These are phyloP conservation scores for Zymoseptoria brevis DNA, from an alignment of 2,329 filamentous ascomycete genomes.

Conservation along the genomic window DNA sequence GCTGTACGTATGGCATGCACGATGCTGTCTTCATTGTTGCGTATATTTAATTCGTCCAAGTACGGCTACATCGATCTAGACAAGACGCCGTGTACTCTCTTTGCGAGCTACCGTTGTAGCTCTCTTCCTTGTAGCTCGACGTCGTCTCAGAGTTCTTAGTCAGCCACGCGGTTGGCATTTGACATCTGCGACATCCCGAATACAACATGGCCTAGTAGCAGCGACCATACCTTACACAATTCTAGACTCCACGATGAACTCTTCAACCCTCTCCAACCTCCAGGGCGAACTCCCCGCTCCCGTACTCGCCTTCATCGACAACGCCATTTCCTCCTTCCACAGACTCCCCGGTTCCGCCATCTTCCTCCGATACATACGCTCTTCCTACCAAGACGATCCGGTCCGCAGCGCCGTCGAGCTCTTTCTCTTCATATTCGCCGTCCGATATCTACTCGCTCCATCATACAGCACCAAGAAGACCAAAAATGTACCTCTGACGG, in stretches of 20 bases:
- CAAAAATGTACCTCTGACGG: conserved; percentile 79
- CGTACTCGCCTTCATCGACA: conserved; percentile 47
- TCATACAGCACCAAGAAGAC: conserved; percentile 88
- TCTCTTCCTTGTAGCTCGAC: neutral
- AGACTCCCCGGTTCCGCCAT: conserved; percentile 91
- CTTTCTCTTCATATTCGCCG: conserved; percentile 88
- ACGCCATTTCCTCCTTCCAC: conserved; percentile 60
- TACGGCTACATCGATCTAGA: neutral
- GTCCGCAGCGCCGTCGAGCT: conserved; percentile 89
- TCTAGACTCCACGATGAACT: conserved; percentile 9
- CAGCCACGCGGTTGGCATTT: neutral
- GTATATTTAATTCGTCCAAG: neutral
- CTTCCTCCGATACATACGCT: conserved; percentile 88
- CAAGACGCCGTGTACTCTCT: neutral
- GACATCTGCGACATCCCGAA: neutral
- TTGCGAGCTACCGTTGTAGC: no score
- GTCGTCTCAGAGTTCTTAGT: neutral
- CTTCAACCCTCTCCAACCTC: conserved; percentile 16
- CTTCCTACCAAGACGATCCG: conserved; percentile 95
- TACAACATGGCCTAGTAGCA: neutral
- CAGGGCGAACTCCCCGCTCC: conserved; percentile 49
- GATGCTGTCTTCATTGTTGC: neutral
- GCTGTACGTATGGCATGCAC: neutral
- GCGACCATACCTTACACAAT: neutral
- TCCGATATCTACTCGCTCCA: conserved; percentile 83